Conservation (phyloP, 106 monocot species). For the Xerophyta viscosa region DNA sequence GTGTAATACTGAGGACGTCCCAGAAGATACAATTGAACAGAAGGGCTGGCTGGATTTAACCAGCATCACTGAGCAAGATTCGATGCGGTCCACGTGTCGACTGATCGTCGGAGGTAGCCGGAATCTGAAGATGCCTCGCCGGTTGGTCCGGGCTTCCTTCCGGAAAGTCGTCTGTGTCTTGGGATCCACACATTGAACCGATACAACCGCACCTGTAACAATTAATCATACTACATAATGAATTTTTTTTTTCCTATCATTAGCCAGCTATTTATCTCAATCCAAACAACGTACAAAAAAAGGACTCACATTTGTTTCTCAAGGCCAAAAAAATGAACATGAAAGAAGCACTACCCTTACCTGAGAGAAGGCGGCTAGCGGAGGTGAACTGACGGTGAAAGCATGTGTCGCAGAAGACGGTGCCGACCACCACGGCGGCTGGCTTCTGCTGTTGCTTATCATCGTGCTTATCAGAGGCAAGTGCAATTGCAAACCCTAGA, state of each 20-base stretch:
- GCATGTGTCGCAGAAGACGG: slow-evolving; percentile 58
- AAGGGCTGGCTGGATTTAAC: slow-evolving; percentile 40
- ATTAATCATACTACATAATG: no score
- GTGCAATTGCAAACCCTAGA: slow-evolving; percentile 1
- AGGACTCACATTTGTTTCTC: no score
- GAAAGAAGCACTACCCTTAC: no score
- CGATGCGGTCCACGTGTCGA: slow-evolving; percentile 6
- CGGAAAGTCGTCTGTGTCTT: slow-evolving; percentile 4
- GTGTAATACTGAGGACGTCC: slow-evolving; percentile 7
- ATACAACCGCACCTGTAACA: slow-evolving; percentile 47
- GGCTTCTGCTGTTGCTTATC: slow-evolving; percentile 2
- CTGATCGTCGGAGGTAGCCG: slow-evolving; percentile 11
- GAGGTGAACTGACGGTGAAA: slow-evolving; percentile 29
- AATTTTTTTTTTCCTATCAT: no score
- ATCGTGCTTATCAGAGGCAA: slow-evolving; percentile 3
- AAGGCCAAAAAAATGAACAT: no score
- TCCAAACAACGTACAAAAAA: no score
- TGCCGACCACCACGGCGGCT: slow-evolving; percentile 39
- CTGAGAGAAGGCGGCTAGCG: neutral
- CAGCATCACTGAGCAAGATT: slow-evolving; percentile 42
- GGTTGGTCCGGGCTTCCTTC: slow-evolving; percentile 29
- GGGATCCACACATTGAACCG: slow-evolving; percentile 25
- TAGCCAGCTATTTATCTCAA: no score
- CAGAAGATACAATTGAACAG: slow-evolving; percentile 33
- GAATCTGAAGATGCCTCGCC: slow-evolving; percentile 27